Evolutionary conservation across 1,139 yeast species (phyloP).

Genomic region (Debaryomycetaceae sp.): DNA sequence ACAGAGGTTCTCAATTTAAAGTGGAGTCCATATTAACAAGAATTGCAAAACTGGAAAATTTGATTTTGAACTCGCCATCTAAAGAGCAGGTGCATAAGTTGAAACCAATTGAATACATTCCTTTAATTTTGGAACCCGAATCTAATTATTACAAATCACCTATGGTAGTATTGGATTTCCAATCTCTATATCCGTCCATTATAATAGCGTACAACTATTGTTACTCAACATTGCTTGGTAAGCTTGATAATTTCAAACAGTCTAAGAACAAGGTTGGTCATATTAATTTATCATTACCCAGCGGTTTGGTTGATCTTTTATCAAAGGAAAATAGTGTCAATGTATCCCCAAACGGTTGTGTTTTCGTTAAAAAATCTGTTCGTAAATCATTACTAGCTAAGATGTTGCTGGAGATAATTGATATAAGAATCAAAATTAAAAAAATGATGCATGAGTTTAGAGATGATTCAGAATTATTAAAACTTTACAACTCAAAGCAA

Average conservation of each 20-base stretch:
- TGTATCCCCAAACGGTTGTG: slow-evolving; percentile 83
- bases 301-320: slow-evolving; percentile 55
- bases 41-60: slow-evolving; percentile 72
- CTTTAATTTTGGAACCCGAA: slow-evolving; percentile 89
- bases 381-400: slow-evolving; percentile 75
- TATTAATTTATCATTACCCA: slow-evolving; percentile 45
- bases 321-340: slow-evolving; percentile 48
- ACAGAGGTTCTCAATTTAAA: slow-evolving; percentile 90
- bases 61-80: slow-evolving; percentile 73
- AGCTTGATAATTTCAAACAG: slow-evolving; percentile 51
- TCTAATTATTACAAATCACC: slow-evolving; percentile 87
- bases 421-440: slow-evolving; percentile 76
- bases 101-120: slow-evolving; percentile 82
- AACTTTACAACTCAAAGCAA: slow-evolving; percentile 73
- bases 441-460: slow-evolving; percentile 59
- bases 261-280: slow-evolving; percentile 36
- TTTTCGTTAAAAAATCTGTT: slow-evolving; percentile 63
- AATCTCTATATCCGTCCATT: slow-evolving; percentile 88
- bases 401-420: slow-evolving; percentile 80
- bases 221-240: slow-evolving; percentile 81
- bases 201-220: slow-evolving; percentile 92
- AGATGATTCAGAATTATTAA: slow-evolving; percentile 44
- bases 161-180: slow-evolving; percentile 84
- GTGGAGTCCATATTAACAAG: slow-evolving; percentile 82
- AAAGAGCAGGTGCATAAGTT: slow-evolving; percentile 79